Evolutionary conservation across 176 grass and related monocot genomes (phyloP).

Genomic region (Stipa capillata): DNA sequence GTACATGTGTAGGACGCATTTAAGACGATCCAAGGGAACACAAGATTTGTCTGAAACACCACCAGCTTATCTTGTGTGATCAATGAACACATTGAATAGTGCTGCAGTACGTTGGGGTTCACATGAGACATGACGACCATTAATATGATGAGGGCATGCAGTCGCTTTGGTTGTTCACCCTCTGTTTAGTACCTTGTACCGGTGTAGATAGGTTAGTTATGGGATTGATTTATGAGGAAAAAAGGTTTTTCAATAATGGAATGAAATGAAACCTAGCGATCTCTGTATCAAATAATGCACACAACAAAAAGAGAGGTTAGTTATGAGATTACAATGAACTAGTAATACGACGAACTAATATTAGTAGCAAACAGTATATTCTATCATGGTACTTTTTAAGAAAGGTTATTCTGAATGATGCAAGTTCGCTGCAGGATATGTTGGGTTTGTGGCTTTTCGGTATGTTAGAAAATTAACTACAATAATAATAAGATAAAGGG

Average conservation of each 20-base stretch:
- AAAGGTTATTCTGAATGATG: background rate
- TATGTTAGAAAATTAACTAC: background rate
- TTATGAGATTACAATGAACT: no score
- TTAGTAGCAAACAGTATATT: no score
- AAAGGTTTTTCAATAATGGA: no score
- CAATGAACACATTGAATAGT: background rate
- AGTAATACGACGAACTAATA: no score
- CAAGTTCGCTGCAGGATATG: background rate
- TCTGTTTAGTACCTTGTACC: background rate
- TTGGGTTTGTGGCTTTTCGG: background rate
- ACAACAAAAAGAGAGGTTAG: no score
- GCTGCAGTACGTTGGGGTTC: background rate
- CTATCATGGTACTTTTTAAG: no score
- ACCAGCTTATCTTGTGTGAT: background rate
- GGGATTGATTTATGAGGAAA: no score
- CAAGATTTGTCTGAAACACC: background rate
- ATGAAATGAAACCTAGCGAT: no score
- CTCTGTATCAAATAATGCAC: no score
- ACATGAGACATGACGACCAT: background rate
- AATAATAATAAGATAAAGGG: background rate
- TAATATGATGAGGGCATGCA: background rate
- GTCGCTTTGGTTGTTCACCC: background rate
- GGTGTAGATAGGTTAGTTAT: no score
- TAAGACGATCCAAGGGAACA: background rate
- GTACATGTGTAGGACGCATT: background rate